Evolutionary conservation across 352 stramenopile genomes (phyloP).

Genomic region (Pythium oligandrum): DNA sequence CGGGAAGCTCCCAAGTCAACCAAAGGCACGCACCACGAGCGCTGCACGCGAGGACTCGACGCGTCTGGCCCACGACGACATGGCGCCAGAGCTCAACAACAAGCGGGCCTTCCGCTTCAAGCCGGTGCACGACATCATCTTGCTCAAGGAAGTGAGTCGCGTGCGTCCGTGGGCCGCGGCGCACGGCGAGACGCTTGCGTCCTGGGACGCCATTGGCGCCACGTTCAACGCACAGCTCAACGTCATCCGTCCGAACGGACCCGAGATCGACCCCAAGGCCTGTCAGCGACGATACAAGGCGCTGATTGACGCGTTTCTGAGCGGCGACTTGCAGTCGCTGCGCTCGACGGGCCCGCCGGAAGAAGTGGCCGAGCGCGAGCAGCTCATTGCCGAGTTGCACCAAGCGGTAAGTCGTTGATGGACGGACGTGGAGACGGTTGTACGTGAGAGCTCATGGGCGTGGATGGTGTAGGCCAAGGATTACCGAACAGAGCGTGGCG

Average conservation of each 20-base stretch:
- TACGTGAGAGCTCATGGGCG: no score
- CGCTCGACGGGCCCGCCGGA: slow-evolving; percentile 13
- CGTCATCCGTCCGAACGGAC: slow-evolving; percentile 9
- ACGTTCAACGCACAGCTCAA: slow-evolving; percentile 17
- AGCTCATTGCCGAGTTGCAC: slow-evolving; percentile 19
- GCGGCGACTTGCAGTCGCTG: slow-evolving; percentile 15
- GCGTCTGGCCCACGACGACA: slow-evolving; percentile 1
- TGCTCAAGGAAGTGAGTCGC: slow-evolving; percentile 15
- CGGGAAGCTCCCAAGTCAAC: slow-evolving; percentile 4
- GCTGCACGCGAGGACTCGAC: no score
- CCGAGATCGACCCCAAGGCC: slow-evolving; percentile 17
- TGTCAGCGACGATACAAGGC: slow-evolving; percentile 18
- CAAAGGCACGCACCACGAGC: background rate
- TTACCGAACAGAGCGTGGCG: slow-evolving; percentile 9
- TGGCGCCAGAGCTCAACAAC: slow-evolving; percentile 10
- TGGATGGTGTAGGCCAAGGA: slow-evolving; percentile 11
- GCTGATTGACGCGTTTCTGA: slow-evolving; percentile 18
- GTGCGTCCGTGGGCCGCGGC: slow-evolving; percentile 14
- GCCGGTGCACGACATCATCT: slow-evolving; percentile 13
- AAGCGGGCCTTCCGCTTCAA: slow-evolving; percentile 19
- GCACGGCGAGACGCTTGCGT: slow-evolving; percentile 16
- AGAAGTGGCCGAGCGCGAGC: slow-evolving; percentile 17
- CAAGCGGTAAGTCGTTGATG: slow-evolving; percentile 7
- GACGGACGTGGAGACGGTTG: no score
- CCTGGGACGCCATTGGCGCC: slow-evolving; percentile 18